Conservation (phyloP, 176 grass and related monocot species). For the barley (Hordeum vulgare) region MorexV3_pseudomolecules_assembly NC_058523.1:138178939-138179438, state of each 20-base stretch:
- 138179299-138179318: constrained; percentile 57
- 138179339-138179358: constrained; percentile 51
- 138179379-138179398: constrained; percentile 23
- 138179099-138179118: constrained; percentile 31
- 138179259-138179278: constrained; percentile 49
- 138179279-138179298: constrained; percentile 41
- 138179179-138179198: constrained; percentile 86
- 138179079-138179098: constrained; percentile 57
- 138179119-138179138: constrained; percentile 52
- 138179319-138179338: constrained; percentile 31
- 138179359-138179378: constrained; percentile 60
- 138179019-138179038: neutral
- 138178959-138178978: neutral
- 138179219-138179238: constrained; percentile 67
- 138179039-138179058: too few relatives aligned
- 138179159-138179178: constrained; percentile 66
- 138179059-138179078: constrained; percentile 15
- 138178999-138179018: neutral
- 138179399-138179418: constrained; percentile 6
- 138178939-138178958: too few relatives aligned
- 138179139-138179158: constrained; percentile 36
- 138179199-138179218: constrained; percentile 76
- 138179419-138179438: constrained; percentile 24
- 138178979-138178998: neutral
- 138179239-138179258: constrained; percentile 68